phyloP scores from a whole-genome alignment of 2,329 filamentous ascomycete genomes.

The Aspergillus amoenus region DNA sequence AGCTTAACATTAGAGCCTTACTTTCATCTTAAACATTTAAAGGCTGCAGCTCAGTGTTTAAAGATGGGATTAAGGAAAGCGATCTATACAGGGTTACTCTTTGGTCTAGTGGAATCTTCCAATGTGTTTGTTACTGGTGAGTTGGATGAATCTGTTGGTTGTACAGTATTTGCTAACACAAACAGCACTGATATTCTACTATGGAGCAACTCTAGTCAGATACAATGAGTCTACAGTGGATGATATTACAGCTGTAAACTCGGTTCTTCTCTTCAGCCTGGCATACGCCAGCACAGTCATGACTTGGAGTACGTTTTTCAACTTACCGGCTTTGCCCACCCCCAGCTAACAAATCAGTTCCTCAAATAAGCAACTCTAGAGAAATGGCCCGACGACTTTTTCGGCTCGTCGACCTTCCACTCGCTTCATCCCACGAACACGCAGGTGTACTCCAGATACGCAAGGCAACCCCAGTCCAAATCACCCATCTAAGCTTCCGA shows the following conservation, averaged over 20 bases:
- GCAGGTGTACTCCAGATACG: conserved; percentile 47
- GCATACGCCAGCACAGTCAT: conserved; percentile 70
- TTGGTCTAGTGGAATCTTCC: conserved; percentile 73
- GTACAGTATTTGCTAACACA: conserved; percentile 1
- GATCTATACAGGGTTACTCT: conserved; percentile 66
- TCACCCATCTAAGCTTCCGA: conserved; percentile 66
- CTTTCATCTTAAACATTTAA: conserved; percentile 65
- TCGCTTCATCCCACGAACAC: conserved; percentile 57
- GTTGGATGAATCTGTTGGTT: conserved; percentile 9
- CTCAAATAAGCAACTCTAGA: conserved; percentile 74
- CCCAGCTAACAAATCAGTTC: conserved; percentile 49
- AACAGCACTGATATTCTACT: conserved; percentile 76
- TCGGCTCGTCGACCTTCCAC: conserved; percentile 63
- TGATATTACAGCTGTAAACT: conserved; percentile 70
- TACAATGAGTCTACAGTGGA: conserved; percentile 52
- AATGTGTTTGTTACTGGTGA: conserved; percentile 65
- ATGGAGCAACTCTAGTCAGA: conserved; percentile 66
- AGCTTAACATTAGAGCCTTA: conserved; percentile 71
- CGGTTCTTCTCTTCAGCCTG: conserved; percentile 80
- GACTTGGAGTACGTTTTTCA: conserved; percentile 51
- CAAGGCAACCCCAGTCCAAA: conserved; percentile 52
- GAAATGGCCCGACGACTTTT: conserved; percentile 73
- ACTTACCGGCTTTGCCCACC: not conserved
- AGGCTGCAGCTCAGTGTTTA: conserved; percentile 54
- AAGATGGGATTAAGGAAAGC: conserved; percentile 66